Evolutionary conservation across 129 eudicot genomes (phyloP).

Genomic region (Chrysanthemum lavandulifolium): DNA sequence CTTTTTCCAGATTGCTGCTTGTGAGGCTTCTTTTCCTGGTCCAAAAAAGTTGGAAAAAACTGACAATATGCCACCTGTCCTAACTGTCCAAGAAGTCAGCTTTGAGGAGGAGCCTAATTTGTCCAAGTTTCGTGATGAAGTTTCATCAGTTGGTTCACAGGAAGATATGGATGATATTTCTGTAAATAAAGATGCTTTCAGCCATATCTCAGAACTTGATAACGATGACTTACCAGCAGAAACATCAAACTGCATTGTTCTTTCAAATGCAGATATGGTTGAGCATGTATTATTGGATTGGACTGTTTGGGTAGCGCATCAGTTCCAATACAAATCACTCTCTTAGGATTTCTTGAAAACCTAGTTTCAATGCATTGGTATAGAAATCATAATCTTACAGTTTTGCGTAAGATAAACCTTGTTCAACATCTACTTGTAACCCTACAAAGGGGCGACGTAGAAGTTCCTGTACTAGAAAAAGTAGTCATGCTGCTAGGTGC

Average conservation of each 20-base stretch:
- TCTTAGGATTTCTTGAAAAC: constrained; percentile 86
- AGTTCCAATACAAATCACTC: constrained; percentile 77
- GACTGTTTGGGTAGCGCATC: constrained; percentile 96
- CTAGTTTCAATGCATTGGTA: constrained; percentile 97
- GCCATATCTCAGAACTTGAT: constrained; percentile 85
- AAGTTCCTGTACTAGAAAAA: constrained; percentile 90
- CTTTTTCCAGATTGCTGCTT: constrained; percentile 94
- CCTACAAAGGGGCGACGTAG: constrained; percentile 92
- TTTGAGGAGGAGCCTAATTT: constrained; percentile 81
- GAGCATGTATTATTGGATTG: constrained; percentile 95
- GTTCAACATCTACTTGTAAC: constrained; percentile 91
- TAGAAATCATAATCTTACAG: constrained; percentile 84
- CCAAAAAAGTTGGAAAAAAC: constrained; percentile 59
- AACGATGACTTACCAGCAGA: constrained; percentile 59
- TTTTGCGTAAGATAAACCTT: constrained; percentile 84
- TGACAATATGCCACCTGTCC: constrained; percentile 42
- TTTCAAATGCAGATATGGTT: constrained; percentile 96
- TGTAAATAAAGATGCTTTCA: constrained; percentile 68
- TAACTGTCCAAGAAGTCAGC: constrained; percentile 41
- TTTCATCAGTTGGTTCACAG: constrained; percentile 74
- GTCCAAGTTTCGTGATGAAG: constrained; percentile 73
- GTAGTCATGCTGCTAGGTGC: constrained; percentile 72
- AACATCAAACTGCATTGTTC: constrained; percentile 87
- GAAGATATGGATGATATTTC: constrained; percentile 90
- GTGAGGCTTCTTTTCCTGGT: constrained; percentile 93